These are phyloP conservation scores for Chondrostereum purpureum DNA, from an alignment of 1,284 basidiomycete genomes.

Conservation along the genomic window DNA sequence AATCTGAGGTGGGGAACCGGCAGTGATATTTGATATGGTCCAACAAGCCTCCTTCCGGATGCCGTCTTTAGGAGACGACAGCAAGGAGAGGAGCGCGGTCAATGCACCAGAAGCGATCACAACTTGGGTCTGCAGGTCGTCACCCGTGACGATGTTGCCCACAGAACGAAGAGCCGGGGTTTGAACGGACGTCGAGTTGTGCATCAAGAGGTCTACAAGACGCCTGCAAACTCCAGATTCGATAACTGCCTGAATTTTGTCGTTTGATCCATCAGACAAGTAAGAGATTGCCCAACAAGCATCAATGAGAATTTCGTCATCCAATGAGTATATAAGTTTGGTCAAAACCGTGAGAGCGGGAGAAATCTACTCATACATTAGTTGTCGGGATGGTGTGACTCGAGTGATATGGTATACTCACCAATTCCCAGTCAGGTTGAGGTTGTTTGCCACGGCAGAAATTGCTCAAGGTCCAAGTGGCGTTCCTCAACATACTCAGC, in stretches of 20 bases:
- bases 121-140: slow-evolving; percentile 98
- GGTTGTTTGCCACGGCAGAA: slow-evolving; percentile 96
- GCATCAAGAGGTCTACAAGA: slow-evolving; percentile 96
- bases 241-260: slow-evolving; percentile 99
- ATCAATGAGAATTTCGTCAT: slow-evolving; percentile 99
- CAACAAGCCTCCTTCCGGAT: slow-evolving; percentile 97
- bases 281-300: slow-evolving; percentile 99
- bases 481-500: slow-evolving; percentile 94
- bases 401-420: slow-evolving; percentile 37
- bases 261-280: slow-evolving; percentile 97
- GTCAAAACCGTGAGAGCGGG: slow-evolving; percentile 94
- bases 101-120: slow-evolving; percentile 96
- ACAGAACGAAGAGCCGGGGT: slow-evolving; percentile 97
- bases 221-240: slow-evolving; percentile 97
- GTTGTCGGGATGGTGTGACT: slow-evolving; percentile 10
- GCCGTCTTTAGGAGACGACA: slow-evolving; percentile 95
- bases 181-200: slow-evolving; percentile 96
- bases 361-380: slow-evolving; percentile 63
- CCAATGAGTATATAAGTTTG: slow-evolving; percentile 97
- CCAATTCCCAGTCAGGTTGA: slow-evolving; percentile 92
- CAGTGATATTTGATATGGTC: slow-evolving; percentile 99
- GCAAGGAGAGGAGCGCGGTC: slow-evolving; percentile 83
- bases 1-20: slow-evolving; percentile 94
- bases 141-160: slow-evolving; percentile 98
- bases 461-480: slow-evolving; percentile 97